A percentile compares a stretch with the other conserved stretches of the same genome.
Conservation (phyloP, 768 basidiomycete species). For the Pleurotus tuber-regium region DNA sequence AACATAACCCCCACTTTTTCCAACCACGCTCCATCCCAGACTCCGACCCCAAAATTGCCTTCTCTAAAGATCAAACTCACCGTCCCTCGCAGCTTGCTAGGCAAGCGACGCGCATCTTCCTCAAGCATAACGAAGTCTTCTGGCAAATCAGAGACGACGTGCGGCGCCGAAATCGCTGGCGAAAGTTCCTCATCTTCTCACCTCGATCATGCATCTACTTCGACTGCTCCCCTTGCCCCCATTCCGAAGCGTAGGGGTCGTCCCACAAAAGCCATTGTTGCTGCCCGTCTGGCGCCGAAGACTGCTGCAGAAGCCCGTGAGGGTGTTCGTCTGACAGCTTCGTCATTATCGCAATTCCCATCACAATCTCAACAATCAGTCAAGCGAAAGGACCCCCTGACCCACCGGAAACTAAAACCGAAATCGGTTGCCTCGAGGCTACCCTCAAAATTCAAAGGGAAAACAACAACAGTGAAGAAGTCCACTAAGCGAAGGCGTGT, state of each 20-base stretch:
- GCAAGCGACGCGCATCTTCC: slow-evolving; percentile 31
- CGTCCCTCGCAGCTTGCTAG: slow-evolving; percentile 54
- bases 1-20: slow-evolving; percentile 36
- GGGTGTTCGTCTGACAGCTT: slow-evolving; percentile 15
- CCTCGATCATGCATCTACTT: slow-evolving; percentile 17
- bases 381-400: slow-evolving; percentile 14
- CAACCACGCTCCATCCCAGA: slow-evolving; percentile 31
- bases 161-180: slow-evolving; percentile 37
- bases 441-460: slow-evolving; percentile 26
- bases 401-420: slow-evolving; percentile 18
- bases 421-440: slow-evolving; percentile 20
- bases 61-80: slow-evolving; percentile 75
- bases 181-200: slow-evolving; percentile 19
- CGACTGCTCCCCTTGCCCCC: slow-evolving; percentile 15
- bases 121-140: slow-evolving; percentile 27
- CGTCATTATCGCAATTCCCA: slow-evolving; percentile 14
- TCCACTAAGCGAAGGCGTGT: slow-evolving; percentile 33
- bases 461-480: slow-evolving; percentile 27
- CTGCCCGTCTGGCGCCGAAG: slow-evolving; percentile 30
- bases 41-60: slow-evolving; percentile 24
- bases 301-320: slow-evolving; percentile 14
- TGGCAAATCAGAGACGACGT: slow-evolving; percentile 32
- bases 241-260: slow-evolving; percentile 53
- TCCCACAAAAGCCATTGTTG: slow-evolving; percentile 46
- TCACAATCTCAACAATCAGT: slow-evolving; percentile 8